Evolutionary conservation across 305 asterid genomes (phyloP).

Genomic region (Ruellia speciosa): DNA sequence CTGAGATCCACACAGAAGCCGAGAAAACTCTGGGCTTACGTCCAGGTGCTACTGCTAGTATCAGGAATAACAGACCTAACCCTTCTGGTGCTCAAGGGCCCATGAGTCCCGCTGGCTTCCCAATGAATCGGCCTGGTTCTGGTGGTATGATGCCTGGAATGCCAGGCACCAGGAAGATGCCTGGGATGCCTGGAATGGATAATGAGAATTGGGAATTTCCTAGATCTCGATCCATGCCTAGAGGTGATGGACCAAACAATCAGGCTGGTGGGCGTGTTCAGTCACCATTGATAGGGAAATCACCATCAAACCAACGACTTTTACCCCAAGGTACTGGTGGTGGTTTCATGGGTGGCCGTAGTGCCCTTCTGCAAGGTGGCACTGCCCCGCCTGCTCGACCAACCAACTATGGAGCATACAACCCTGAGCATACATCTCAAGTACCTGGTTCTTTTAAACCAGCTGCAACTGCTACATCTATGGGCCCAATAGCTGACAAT

Average conservation of each 20-base stretch:
- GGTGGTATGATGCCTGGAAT: slow-evolving; percentile 95
- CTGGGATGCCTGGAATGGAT: slow-evolving; percentile 69
- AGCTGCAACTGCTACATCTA: slow-evolving; percentile 25
- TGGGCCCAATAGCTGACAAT: slow-evolving; percentile 27
- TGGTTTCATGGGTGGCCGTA: slow-evolving; percentile 39
- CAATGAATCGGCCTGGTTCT: slow-evolving; percentile 63
- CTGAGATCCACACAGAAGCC: slow-evolving; percentile 88
- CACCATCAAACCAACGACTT: slow-evolving; percentile 47
- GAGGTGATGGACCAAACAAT: slow-evolving; percentile 39
- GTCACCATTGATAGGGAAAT: slow-evolving; percentile 42
- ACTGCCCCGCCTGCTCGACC: slow-evolving; percentile 34
- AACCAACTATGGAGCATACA: slow-evolving; percentile 28
- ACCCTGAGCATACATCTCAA: slow-evolving; percentile 25
- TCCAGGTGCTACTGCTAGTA: slow-evolving; percentile 75
- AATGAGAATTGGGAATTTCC: slow-evolving; percentile 82
- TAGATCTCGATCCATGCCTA: slow-evolving; percentile 63
- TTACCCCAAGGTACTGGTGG: slow-evolving; percentile 70
- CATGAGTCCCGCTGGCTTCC: slow-evolving; percentile 48
- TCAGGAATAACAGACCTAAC: slow-evolving; percentile 46
- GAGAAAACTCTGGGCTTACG: slow-evolving; percentile 86
- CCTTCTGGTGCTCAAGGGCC: slow-evolving; percentile 46
- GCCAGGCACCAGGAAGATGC: slow-evolving; percentile 84
- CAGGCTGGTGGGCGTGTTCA: slow-evolving; percentile 40
- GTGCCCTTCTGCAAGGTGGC: slow-evolving; percentile 69
- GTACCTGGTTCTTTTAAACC: slow-evolving; percentile 26